Conservation (phyloP, 2,329 filamentous ascomycete species). For the Alternaria sp. region DNA sequence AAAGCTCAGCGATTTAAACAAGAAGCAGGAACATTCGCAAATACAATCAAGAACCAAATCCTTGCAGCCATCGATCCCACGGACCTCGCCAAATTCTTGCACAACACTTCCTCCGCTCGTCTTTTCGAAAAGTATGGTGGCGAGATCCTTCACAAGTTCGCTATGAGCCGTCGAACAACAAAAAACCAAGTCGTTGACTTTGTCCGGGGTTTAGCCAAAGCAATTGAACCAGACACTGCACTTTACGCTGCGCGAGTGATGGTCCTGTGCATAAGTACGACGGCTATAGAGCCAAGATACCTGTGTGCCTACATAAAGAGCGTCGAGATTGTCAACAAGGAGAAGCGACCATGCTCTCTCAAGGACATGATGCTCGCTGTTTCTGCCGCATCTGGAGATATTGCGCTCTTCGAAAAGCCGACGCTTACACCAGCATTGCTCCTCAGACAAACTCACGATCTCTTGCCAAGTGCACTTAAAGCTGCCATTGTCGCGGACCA, state of each 20-base stretch:
- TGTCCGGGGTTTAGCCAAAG: not conserved
- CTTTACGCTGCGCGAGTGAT: not conserved
- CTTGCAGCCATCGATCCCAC: not conserved
- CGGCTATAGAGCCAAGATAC: not conserved
- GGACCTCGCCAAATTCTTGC: not conserved
- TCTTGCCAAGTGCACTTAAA: not conserved
- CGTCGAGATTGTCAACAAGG: not conserved
- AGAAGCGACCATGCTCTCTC: not conserved
- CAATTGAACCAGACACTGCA: not conserved
- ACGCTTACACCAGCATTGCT: not conserved
- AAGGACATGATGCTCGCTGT: not conserved
- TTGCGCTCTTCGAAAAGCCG: not conserved
- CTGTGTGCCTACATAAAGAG: not conserved
- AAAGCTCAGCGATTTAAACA: not conserved
- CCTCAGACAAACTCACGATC: not conserved
- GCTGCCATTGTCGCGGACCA: not conserved
- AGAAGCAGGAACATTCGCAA: not conserved
- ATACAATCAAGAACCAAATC: not conserved
- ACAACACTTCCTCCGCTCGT: not conserved
- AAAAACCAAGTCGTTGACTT: not conserved
- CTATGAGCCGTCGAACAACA: not conserved
- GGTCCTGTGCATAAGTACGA: not conserved
- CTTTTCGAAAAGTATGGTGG: not conserved
- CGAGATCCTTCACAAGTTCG: not conserved
- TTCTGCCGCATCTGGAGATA: not conserved